Conservation (phyloP, 495 filamentous ascomycete species). For the Penicillium fimorum region DNA sequence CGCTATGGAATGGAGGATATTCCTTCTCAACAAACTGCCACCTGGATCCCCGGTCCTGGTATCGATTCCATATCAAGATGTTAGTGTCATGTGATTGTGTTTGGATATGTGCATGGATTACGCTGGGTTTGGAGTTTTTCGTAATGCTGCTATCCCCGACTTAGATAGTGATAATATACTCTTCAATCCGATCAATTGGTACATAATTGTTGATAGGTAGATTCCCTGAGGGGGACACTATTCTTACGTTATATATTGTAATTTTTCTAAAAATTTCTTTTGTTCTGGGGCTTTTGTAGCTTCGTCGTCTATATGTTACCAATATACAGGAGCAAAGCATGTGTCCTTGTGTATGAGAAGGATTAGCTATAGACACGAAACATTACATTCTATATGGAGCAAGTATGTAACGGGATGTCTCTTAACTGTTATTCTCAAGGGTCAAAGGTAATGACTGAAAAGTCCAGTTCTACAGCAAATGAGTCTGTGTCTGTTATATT, state of each 20-base stretch:
- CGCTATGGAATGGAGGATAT: neutral
- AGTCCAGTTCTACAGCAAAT: too few species aligned
- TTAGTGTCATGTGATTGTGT: constrained; percentile 12
- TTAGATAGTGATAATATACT: constrained; percentile 31
- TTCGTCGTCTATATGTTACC: too few species aligned
- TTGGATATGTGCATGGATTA: constrained; percentile 15
- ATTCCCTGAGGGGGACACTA: neutral
- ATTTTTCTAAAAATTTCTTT: too few species aligned
- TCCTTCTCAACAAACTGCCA: constrained; percentile 1
- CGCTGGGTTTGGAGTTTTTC: constrained; percentile 14
- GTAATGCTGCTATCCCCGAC: constrained; percentile 14
- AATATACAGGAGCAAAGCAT: too few species aligned
- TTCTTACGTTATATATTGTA: neutral
- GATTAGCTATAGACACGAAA: too few species aligned
- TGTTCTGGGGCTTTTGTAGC: too few species aligned
- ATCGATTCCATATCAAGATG: constrained; percentile 17
- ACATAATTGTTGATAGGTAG: neutral
- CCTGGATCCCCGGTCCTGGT: constrained; percentile 9
- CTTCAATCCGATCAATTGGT: constrained; percentile 6
- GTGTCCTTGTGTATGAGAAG: too few species aligned
- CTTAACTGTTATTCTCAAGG: too few species aligned
- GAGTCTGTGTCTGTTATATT: too few species aligned
- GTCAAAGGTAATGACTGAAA: too few species aligned
- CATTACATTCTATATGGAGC: too few species aligned
- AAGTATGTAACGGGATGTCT: too few species aligned